A percentile compares a stretch with the other conserved stretches of the same genome.
phyloP scores from a whole-genome alignment of 371 early-diverging fungal genomes.

The Homolaphlyctis polyrhiza region DNA sequence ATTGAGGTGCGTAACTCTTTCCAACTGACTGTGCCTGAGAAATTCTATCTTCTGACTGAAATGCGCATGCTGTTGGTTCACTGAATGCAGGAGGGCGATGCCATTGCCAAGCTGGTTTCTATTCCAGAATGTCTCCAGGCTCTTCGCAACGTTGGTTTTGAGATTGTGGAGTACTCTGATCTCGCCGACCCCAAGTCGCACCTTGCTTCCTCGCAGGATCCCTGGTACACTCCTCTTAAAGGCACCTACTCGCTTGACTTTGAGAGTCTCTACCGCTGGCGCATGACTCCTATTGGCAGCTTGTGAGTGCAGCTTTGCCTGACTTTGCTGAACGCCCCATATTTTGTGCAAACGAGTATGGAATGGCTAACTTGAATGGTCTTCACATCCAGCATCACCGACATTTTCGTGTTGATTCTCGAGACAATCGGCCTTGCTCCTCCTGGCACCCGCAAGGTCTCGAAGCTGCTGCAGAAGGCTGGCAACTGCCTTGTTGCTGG shows the following conservation, averaged over 20 bases:
- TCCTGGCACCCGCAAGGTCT: constrained; percentile 73
- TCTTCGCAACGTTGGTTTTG: constrained; percentile 78
- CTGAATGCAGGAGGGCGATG: constrained; percentile 74
- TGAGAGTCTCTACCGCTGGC: constrained; percentile 27
- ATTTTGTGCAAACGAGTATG: constrained; percentile 43
- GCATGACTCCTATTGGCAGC: constrained; percentile 42
- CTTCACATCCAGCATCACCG: constrained; percentile 56
- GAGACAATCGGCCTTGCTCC: constrained; percentile 80
- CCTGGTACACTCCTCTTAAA: constrained; percentile 81
- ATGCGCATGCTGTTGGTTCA: no score
- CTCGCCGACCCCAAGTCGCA: constrained; percentile 52
- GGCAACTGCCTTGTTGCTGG: constrained; percentile 75
- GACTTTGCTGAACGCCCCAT: no score
- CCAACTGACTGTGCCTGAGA: no score
- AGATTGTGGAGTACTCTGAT: constrained; percentile 64
- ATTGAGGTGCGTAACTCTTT: constrained; percentile 65
- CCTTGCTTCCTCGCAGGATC: constrained; percentile 51
- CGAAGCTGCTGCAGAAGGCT: constrained; percentile 70
- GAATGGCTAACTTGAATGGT: constrained; percentile 42
- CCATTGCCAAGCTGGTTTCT: constrained; percentile 77
- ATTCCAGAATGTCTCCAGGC: constrained; percentile 53
- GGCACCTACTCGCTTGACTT: constrained; percentile 27
- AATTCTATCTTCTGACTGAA: no score
- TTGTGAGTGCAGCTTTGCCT: constrained; percentile 58
- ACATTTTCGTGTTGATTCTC: constrained; percentile 55